Evolutionary conservation across 495 filamentous ascomycete genomes (phyloP), one percentile per base, ranked within the genome.

Genomic region (Talaromyces borbonicus): DNA sequence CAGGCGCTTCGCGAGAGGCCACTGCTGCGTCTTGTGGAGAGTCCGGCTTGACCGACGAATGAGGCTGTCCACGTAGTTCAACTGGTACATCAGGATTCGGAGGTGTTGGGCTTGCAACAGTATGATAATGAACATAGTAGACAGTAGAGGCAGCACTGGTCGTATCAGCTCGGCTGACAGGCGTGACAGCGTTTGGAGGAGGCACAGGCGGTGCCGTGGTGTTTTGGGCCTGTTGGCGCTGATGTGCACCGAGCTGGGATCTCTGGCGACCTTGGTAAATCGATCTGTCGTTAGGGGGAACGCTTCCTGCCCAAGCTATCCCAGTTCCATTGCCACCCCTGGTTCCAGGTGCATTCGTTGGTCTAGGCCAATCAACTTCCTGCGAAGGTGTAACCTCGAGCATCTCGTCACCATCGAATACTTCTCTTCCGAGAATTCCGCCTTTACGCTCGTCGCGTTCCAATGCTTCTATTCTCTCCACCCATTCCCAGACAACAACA

Each of bases 401-500:
- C 87, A 93, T 94, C 60, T 98, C 92, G 52, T 98, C 92, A 11
- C 90, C 93, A 55, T 97, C 92, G 52, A 96, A 97, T 0, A 97
- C 79, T 57, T 98, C 92, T 49, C 92, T 71, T 15, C 92, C 92
- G 3, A 98, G 71, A 19, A 98, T 90, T 7, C 92, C 93, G 49
- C 95, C 92, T 60, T 94, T 95, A 55, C 86, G 86, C 54, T 98
- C 92, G 56, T 98, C 90, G 43, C 92, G 77, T 63, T 98, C 92
- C 39, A 98, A 65, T 0, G 88, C 88, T 60, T 98, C 92, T 43
- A 98, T 98, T n/a, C 93, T 76, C 60, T 98, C 92, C 14, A 98
- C 92, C 92, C 92, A 98, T 62, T 98, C 92, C 92, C 92, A 98
- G 1, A 98, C 92, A 12, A 97, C 84, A 15, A 96, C 92, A 65